phyloP scores from a whole-genome alignment of 179 eudicot species.

The Corrigiola litoralis region DNA sequence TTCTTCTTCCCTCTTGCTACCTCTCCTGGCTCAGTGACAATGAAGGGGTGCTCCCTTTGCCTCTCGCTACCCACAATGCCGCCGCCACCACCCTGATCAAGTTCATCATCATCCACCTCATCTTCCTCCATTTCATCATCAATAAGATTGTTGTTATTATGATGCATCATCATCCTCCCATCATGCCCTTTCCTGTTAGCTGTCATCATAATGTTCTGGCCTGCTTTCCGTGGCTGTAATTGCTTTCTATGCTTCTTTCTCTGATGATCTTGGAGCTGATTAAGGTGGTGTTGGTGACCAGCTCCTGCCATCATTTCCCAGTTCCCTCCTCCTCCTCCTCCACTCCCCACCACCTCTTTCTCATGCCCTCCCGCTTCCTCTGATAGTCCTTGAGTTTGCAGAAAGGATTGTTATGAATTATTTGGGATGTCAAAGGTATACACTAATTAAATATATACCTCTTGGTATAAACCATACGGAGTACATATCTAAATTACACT shows the following conservation, averaged over 20 bases:
- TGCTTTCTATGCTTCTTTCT: conserved; percentile 34
- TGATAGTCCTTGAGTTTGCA: conserved; percentile 47
- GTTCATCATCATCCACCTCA: conserved; percentile 34
- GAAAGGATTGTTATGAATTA: neutral
- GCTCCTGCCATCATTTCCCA: conserved; percentile 53
- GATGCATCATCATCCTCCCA: neutral
- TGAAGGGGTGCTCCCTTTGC: conserved; percentile 94
- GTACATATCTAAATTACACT: too few relatives aligned
- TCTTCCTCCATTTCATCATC: conserved; percentile 39
- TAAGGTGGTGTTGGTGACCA: neutral
- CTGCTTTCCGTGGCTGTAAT: conserved; percentile 20
- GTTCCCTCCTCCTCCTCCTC: conserved; percentile 42
- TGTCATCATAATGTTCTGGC: conserved; percentile 4
- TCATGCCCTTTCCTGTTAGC: conserved; percentile 18
- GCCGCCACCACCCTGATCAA: conserved; percentile 12
- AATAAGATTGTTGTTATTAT: conserved; percentile 4
- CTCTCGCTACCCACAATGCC: conserved; percentile 44
- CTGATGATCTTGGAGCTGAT: conserved; percentile 12
- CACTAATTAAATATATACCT: too few relatives aligned
- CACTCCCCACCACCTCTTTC: conserved; percentile 67
- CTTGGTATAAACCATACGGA: too few relatives aligned
- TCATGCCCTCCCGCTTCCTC: conserved; percentile 80
- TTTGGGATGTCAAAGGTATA: too few relatives aligned
- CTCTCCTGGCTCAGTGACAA: conserved; percentile 97
- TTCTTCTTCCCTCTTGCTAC: conserved; percentile 99